These are phyloP conservation scores for Cyathus striatus DNA, from an alignment of 768 basidiomycete species.

Conservation along the genomic window DNA sequence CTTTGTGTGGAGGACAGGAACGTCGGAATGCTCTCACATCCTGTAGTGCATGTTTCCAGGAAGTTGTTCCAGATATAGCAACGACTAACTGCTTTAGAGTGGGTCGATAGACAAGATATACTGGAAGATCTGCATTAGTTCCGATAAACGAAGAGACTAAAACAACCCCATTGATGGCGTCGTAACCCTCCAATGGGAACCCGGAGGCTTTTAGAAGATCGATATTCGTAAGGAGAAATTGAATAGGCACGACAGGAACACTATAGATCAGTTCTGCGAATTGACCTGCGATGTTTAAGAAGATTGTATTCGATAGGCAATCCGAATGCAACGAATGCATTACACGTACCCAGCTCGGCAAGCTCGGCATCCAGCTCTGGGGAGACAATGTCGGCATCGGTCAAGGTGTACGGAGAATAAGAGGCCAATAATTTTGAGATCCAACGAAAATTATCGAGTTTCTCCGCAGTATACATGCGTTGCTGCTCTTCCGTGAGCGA, in stretches of 20 bases:
- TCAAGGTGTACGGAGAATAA: slow-evolving; percentile 37
- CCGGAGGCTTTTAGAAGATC: slow-evolving; percentile 24
- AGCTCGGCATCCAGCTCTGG: slow-evolving; percentile 31
- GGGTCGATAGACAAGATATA: slow-evolving; percentile 41
- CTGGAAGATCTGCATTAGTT: slow-evolving; percentile 36
- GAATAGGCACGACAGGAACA: slow-evolving; percentile 34
- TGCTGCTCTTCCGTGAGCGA: no score
- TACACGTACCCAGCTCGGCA: slow-evolving; percentile 35
- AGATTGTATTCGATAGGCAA: no score
- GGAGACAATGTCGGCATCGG: slow-evolving; percentile 32
- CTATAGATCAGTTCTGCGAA: slow-evolving; percentile 52
- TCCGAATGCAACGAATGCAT: not conserved
- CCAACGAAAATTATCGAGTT: slow-evolving; percentile 50
- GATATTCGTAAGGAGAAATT: slow-evolving; percentile 11
- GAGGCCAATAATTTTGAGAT: slow-evolving; percentile 44
- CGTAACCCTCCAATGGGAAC: slow-evolving; percentile 49
- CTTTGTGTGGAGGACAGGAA: slow-evolving; percentile 31
- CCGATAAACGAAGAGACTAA: slow-evolving; percentile 37
- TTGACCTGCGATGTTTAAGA: slow-evolving; percentile 30
- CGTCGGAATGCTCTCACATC: slow-evolving; percentile 37
- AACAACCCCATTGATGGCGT: slow-evolving; percentile 24
- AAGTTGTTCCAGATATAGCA: slow-evolving; percentile 47
- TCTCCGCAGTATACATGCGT: slow-evolving; percentile 48
- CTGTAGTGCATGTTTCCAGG: slow-evolving; percentile 36
- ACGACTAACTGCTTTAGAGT: slow-evolving; percentile 40